phyloP scores from a whole-genome alignment of 768 basidiomycete species.

The Royoungia palumana region DNA sequence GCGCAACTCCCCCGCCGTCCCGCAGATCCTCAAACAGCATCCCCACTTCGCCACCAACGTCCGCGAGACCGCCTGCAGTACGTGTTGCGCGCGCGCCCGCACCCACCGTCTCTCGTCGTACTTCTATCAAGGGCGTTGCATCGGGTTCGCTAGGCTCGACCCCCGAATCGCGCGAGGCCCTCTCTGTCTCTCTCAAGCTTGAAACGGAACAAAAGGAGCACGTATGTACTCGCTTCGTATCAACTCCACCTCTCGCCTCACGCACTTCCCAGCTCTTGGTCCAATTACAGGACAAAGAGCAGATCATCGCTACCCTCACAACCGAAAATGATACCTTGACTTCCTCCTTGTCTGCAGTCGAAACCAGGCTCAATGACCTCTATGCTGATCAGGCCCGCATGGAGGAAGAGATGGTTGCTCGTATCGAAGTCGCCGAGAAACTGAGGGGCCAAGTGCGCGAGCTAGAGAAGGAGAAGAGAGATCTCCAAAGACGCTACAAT shows the following conservation, averaged over 20 bases:
- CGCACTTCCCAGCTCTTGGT: slow-evolving; percentile 57
- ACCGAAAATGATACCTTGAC: slow-evolving; percentile 63
- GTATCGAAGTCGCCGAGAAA: slow-evolving; percentile 81
- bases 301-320: slow-evolving; percentile 56
- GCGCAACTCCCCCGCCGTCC: slow-evolving; percentile 42
- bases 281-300: slow-evolving; percentile 76
- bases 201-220: slow-evolving; percentile 83
- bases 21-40: slow-evolving; percentile 44
- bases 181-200: slow-evolving; percentile 62
- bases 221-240: slow-evolving; percentile 38
- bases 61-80: slow-evolving; percentile 49
- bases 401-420: slow-evolving; percentile 78
- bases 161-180: slow-evolving; percentile 52
- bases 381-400: slow-evolving; percentile 79
- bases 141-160: slow-evolving; percentile 34
- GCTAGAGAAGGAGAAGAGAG: slow-evolving; percentile 85
- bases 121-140: slow-evolving; percentile 44
- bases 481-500: slow-evolving; percentile 76
- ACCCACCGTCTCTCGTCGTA: slow-evolving; percentile 47
- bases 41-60: slow-evolving; percentile 40
- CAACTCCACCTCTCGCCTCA: slow-evolving; percentile 8
- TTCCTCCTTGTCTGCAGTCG: slow-evolving; percentile 63
- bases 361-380: slow-evolving; percentile 71
- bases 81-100: slow-evolving; percentile 57
- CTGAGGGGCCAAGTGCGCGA: slow-evolving; percentile 77